Conservation (phyloP, 1,284 basidiomycete species). For the Apiotrichum gamsii region DNA sequence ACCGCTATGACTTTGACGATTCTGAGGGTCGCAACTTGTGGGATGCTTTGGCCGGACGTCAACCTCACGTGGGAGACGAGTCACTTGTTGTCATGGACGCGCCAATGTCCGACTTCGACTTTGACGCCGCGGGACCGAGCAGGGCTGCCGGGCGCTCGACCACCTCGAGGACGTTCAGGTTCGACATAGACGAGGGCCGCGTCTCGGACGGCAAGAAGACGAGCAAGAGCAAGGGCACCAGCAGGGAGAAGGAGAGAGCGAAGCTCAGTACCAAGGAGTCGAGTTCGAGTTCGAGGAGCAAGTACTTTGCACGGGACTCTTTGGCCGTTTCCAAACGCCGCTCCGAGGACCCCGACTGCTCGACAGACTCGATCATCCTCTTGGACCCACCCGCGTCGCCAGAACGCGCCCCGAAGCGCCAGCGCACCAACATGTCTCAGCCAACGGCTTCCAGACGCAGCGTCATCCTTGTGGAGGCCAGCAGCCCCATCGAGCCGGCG, state of each 20-base stretch:
- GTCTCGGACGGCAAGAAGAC: conserved; percentile 1
- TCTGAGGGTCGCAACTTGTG: too few species aligned
- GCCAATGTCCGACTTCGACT: neutral
- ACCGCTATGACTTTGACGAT: neutral
- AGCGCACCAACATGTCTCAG: neutral
- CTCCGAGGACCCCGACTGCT: neutral
- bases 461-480: neutral
- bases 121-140: neutral
- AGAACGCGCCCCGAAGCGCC: too few species aligned
- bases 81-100: neutral
- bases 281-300: too few species aligned
- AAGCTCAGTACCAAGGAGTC: too few species aligned
- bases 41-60: too few species aligned
- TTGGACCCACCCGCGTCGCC: too few species aligned
- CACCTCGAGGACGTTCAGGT: conserved; percentile 24
- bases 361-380: too few species aligned
- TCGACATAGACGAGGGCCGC: conserved; percentile 10
- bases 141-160: conserved; percentile 1
- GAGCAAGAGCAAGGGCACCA: conserved; percentile 1
- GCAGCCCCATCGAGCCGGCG: too few species aligned
- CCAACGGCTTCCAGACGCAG: too few species aligned
- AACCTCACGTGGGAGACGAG: conserved; percentile 4
- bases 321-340: too few species aligned
- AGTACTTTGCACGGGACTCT: too few species aligned
- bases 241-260: neutral